These are phyloP conservation scores for Flagelloscypha sp. DNA, from an alignment of 768 basidiomycete genomes.

Conservation along the genomic window DNA sequence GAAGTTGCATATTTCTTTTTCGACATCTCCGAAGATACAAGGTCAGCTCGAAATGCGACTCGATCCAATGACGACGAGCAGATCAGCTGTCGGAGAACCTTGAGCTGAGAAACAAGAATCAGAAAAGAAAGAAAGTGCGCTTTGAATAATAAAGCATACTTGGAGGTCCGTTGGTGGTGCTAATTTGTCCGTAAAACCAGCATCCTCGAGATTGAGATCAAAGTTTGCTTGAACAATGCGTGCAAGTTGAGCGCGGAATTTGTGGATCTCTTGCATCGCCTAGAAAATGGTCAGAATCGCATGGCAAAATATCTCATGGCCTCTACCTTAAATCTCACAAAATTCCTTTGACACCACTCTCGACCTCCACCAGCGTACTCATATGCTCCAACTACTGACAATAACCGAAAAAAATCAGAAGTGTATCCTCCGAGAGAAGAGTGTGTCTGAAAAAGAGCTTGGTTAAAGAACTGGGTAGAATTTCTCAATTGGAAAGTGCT, in stretches of 20 bases:
- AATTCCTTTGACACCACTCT: conserved; percentile 81
- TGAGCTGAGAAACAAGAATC: conserved; percentile 49
- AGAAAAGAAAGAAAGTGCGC: conserved; percentile 3
- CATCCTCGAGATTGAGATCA: conserved; percentile 49
- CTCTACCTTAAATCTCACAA: conserved; percentile 83
- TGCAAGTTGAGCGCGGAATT: conserved; percentile 82
- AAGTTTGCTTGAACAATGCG: conserved; percentile 79
- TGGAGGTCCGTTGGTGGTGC: conserved; percentile 73
- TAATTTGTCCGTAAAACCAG: conserved; percentile 56
- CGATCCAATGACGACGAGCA: conserved; percentile 93
- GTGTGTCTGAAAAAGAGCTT: conserved; percentile 45
- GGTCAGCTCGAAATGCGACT: conserved; percentile 85
- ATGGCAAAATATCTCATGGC: conserved; percentile 7
- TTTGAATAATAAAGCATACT: conserved; percentile 28
- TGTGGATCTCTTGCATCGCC: conserved; percentile 99
- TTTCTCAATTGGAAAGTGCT: no score
- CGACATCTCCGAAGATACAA: conserved; percentile 49
- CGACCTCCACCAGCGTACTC: conserved; percentile 81
- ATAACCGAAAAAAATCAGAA: conserved; percentile 80
- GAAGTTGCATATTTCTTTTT: conserved; percentile 68
- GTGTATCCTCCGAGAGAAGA: conserved; percentile 67
- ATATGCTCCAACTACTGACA: conserved; percentile 95
- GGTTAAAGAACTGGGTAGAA: conserved; percentile 1
- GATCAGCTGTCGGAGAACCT: conserved; percentile 84
- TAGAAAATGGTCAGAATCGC: conserved; percentile 19